Conservation (phyloP, 495 filamentous ascomycete genomes). For the Aspergillus ellipticus region DNA sequence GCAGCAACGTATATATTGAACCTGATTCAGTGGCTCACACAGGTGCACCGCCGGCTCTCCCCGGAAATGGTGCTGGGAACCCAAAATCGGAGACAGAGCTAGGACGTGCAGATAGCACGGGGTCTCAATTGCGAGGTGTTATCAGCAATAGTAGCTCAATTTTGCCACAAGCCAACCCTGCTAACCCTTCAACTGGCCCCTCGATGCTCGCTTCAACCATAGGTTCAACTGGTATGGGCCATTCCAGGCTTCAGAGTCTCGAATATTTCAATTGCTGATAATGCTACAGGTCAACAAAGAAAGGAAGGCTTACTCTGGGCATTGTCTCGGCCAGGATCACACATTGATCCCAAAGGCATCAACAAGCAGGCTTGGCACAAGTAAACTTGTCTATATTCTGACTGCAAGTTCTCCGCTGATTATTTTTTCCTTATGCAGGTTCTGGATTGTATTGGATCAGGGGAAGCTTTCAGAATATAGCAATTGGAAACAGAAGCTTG, state of each 20-base stretch:
- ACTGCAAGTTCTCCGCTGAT: slow-evolving; percentile 11
- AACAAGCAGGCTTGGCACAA: slow-evolving; percentile 99
- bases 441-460: slow-evolving; percentile 97
- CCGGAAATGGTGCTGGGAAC: slow-evolving; percentile 33
- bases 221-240: slow-evolving; percentile 40
- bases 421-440: slow-evolving; percentile 48
- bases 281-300: slow-evolving; percentile 50
- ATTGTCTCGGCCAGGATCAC: slow-evolving; percentile 85
- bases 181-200: slow-evolving; percentile 26
- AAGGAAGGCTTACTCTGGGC: slow-evolving; percentile 97
- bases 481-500: slow-evolving; percentile 97
- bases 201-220: slow-evolving; percentile 32
- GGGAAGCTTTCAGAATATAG: slow-evolving; percentile 96
- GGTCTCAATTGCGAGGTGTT: slow-evolving; percentile 56
- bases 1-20: slow-evolving; percentile 74
- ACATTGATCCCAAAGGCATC: slow-evolving; percentile 89
- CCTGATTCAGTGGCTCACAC: slow-evolving; percentile 51
- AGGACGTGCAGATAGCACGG: slow-evolving; percentile 66
- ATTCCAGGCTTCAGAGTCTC: slow-evolving; percentile 75
- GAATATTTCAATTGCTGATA: slow-evolving; percentile 26
- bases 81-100: slow-evolving; percentile 60
- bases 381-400: slow-evolving; percentile 52
- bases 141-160: slow-evolving; percentile 46
- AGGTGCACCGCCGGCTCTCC: slow-evolving; percentile 21
- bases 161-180: slow-evolving; percentile 43